These are phyloP conservation scores for Termitomyces sp. DNA, from an alignment of 768 basidiomycete genomes.

Conservation along the genomic window DNA sequence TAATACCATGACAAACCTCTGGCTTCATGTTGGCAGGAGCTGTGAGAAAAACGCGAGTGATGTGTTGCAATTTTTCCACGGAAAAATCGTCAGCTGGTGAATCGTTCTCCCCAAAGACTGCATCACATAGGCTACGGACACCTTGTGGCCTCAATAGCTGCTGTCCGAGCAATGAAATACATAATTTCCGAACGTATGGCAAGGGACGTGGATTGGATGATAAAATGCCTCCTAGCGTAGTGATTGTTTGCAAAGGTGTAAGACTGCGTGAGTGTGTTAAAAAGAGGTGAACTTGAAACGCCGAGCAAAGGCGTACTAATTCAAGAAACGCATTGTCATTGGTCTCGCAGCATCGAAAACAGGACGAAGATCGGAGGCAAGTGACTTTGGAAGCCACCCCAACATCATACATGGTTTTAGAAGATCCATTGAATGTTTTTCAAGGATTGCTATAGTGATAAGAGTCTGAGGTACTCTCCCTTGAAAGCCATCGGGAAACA, in stretches of 20 bases:
- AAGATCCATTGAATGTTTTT: conserved; percentile 52
- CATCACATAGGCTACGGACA: conserved; percentile 62
- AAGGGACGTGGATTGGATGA: conserved; percentile 40
- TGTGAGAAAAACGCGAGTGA: conserved; percentile 59
- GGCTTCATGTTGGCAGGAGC: conserved; percentile 53
- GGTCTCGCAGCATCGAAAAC: conserved; percentile 47
- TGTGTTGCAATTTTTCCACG: conserved; percentile 70
- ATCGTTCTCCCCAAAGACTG: conserved; percentile 65
- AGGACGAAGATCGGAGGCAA: conserved; percentile 32
- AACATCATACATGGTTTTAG: conserved; percentile 58
- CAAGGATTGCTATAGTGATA: conserved; percentile 57
- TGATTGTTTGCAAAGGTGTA: conserved; percentile 61
- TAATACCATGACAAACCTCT: conserved; percentile 40
- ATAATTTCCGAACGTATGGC: conserved; percentile 53
- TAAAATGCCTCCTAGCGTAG: conserved; percentile 59
- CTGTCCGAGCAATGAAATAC: conserved; percentile 59
- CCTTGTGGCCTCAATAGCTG: conserved; percentile 73
- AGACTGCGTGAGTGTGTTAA: conserved; percentile 38
- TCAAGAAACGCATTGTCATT: conserved; percentile 51
- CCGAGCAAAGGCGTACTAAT: conserved; percentile 45
- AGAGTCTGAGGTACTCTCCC: conserved; percentile 50
- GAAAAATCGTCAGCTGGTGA: conserved; percentile 43
- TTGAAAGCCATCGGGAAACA: conserved; percentile 53
- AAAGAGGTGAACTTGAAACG: conserved; percentile 10
- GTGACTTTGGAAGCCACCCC: conserved; percentile 68